Conservation (phyloP, 352 stramenopile genomes). For the Globisporangium sylvaticum region DNA sequence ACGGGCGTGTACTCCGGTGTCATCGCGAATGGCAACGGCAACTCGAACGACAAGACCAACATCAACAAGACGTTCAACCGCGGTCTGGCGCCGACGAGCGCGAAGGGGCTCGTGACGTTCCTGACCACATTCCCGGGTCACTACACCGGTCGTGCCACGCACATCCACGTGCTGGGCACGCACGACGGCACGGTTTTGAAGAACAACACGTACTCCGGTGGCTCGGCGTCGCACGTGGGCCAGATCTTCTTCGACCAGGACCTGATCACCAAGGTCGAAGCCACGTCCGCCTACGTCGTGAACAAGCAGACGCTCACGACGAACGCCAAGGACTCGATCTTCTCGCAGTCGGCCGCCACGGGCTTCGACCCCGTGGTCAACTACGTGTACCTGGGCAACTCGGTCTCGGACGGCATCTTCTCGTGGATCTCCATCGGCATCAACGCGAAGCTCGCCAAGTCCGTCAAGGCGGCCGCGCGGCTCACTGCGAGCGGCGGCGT, state of each 20-base stretch:
- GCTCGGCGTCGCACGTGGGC: conserved; percentile 9
- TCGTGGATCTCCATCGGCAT: conserved; percentile 25
- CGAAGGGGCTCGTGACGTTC: conserved; percentile 10
- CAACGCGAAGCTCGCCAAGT: conserved; percentile 12
- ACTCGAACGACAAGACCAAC: conserved; percentile 5
- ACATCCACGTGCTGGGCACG: conserved; percentile 16
- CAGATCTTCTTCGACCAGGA: conserved; percentile 18
- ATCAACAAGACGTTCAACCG: conserved; percentile 14
- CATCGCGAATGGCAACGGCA: conserved; percentile 8
- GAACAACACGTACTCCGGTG: conserved; percentile 18
- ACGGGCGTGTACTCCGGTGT: conserved; percentile 16
- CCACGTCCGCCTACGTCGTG: neutral
- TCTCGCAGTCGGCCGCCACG: conserved; percentile 11
- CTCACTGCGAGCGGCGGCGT: conserved; percentile 9
- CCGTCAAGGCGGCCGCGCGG: neutral
- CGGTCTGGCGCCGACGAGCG: conserved; percentile 7
- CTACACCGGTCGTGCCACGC: conserved; percentile 12
- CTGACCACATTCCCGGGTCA: conserved; percentile 16
- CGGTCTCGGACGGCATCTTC: conserved; percentile 18
- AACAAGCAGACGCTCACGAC: conserved; percentile 15
- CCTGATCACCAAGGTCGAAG: neutral
- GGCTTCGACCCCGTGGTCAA: conserved; percentile 12
- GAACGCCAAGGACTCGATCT: conserved; percentile 14
- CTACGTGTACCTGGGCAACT: conserved; percentile 19
- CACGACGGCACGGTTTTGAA: conserved; percentile 9